phyloP scores from a whole-genome alignment of 345 rosid genomes.

The Eucalyptus pauciflora region DNA sequence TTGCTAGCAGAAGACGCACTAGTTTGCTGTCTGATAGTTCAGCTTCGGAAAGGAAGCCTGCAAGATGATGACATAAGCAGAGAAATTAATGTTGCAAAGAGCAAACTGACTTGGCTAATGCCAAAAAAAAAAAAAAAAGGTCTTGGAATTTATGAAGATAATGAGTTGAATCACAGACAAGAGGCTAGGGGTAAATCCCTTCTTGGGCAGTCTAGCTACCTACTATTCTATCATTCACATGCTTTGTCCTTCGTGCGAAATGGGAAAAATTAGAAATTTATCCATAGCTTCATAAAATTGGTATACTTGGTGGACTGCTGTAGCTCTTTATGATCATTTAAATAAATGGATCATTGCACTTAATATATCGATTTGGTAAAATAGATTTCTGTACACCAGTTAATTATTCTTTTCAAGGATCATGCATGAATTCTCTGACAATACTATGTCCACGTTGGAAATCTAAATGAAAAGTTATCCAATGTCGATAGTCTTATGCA shows the following conservation, averaged over 20 bases:
- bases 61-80: background rate
- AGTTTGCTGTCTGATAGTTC: background rate
- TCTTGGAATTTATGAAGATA: background rate
- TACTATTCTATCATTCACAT: background rate
- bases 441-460: background rate
- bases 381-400: background rate
- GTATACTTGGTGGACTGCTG: background rate
- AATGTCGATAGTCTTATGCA: background rate
- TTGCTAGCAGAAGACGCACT: background rate
- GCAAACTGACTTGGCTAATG: background rate
- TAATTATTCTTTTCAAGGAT: background rate
- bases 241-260: background rate
- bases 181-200: background rate
- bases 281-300: background rate
- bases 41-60: background rate
- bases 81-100: background rate
- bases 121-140: background rate
- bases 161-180: background rate
- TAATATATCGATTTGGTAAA: background rate
- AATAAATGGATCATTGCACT: background rate
- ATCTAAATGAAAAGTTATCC: background rate
- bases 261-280: background rate
- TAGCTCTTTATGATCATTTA: background rate
- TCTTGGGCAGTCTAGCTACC: background rate
- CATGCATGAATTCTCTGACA: background rate